These are phyloP conservation scores for Pugionium dolabratum DNA, from an alignment of 345 rosid genomes.

Conservation along the genomic window DNA sequence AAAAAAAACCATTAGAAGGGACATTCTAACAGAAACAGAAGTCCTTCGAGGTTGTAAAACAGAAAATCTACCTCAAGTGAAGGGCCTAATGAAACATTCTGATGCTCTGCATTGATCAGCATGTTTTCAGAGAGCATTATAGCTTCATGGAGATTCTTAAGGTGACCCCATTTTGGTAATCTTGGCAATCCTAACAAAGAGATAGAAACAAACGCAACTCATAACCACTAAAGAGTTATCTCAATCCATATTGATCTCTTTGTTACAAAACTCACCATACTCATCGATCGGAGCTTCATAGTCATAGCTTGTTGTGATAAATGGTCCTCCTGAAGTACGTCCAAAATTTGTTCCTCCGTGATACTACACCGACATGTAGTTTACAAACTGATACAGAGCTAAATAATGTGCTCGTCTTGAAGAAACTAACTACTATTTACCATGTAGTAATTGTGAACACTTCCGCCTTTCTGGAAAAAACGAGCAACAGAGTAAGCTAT, in stretches of 20 bases:
- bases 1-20: constrained; percentile 32
- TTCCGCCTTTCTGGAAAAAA: constrained; percentile 91
- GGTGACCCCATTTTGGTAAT: constrained; percentile 97
- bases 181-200: constrained; percentile 69
- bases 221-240: neutral
- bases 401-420: neutral
- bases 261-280: constrained; percentile 60
- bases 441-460: constrained; percentile 90
- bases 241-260: constrained; percentile 3
- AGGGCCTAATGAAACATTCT: constrained; percentile 61
- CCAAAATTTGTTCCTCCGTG: constrained; percentile 99
- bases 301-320: constrained; percentile 95
- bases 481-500: constrained; percentile 87
- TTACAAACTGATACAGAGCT: constrained; percentile 4
- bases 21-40: constrained; percentile 18
- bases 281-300: constrained; percentile 99
- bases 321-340: constrained; percentile 93
- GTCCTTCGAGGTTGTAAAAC: neutral
- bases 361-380: constrained; percentile 49
- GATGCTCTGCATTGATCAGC: constrained; percentile 56
- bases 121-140: constrained; percentile 72
- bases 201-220: constrained; percentile 13
- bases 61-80: constrained; percentile 59
- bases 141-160: constrained; percentile 80
- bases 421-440: constrained; percentile 43